phyloP scores from a whole-genome alignment of 352 stramenopile genomes.

The Pythium insidiosum region DNA sequence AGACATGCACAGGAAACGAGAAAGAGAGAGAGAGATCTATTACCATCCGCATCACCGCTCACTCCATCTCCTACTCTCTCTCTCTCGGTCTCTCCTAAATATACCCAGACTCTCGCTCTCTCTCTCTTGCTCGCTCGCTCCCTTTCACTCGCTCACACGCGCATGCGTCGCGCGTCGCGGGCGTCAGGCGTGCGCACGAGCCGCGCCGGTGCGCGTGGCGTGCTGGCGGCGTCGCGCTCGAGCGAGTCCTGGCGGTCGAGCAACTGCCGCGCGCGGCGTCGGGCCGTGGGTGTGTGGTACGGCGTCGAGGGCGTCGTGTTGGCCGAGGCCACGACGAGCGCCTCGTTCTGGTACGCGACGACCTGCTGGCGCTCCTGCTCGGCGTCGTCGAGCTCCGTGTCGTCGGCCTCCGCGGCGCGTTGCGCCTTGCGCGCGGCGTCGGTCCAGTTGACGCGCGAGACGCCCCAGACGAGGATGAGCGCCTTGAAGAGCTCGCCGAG shows the following conservation, averaged over 20 bases:
- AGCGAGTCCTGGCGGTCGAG: slow-evolving; percentile 13
- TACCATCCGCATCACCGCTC: not conserved
- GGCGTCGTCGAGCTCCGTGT: slow-evolving; percentile 13
- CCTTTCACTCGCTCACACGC: too few species aligned
- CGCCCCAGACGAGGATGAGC: slow-evolving; percentile 31
- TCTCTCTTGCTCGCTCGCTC: too few species aligned
- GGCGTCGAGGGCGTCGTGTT: slow-evolving; percentile 23
- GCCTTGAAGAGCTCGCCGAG: slow-evolving; percentile 39
- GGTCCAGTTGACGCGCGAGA: slow-evolving; percentile 37
- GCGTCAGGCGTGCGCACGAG: slow-evolving; percentile 16
- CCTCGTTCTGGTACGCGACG: slow-evolving; percentile 37
- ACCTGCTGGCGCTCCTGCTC: slow-evolving; percentile 26
- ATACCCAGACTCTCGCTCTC: not conserved
- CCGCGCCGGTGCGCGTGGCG: not conserved
- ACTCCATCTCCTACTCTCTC: too few species aligned
- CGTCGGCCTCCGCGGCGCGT: slow-evolving; percentile 21
- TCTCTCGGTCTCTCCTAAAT: not conserved
- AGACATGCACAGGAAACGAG: not conserved
- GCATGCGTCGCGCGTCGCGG: too few species aligned
- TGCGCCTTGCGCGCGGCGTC: slow-evolving; percentile 25
- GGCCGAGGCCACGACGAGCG: slow-evolving; percentile 24
- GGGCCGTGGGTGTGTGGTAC: slow-evolving; percentile 25
- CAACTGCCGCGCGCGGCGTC: slow-evolving; percentile 16
- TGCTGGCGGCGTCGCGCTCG: not conserved
- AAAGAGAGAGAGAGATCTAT: not conserved